Base-by-base conservation (phyloP, 2,329 filamentous ascomycete species). In the Emericellopsis atlantica region DNA sequence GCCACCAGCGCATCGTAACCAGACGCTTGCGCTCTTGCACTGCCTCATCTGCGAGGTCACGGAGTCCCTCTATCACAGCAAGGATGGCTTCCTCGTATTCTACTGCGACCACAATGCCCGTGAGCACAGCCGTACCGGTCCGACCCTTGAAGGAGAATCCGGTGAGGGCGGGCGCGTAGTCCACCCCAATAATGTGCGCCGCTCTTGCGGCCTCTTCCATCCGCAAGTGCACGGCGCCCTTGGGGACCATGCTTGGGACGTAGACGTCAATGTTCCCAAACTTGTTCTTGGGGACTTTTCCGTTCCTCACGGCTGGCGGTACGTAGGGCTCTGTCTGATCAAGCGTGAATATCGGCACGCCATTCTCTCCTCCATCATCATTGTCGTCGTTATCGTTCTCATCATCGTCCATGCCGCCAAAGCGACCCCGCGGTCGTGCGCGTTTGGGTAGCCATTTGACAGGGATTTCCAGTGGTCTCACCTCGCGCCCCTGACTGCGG, bases 241-340 rank as follows among this genome's bases (percentile, higher is more conserved):
- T 61, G 0, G 92, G 92, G 1, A 96, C 70, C 92, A 98, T 96
- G 46, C 79, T 86, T 0, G 86, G 81, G 10, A 95, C 88, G 56
- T 90, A 96, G 32, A 94, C 74, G 53, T 96, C 92, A 44, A 96
- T 81, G 54, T 98, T 98, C 10, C 88, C 88, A 58, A 87, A 98
- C 15, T 82, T 80, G 55, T 98, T 98, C 61, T 86, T 90, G 0
- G 92, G 90, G 2, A 96, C 73, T 11, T 70, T 67, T 1, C 88
- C 89, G 40, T 79, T 64, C 4, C 84, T 67, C 2, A 96, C 80
- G 0, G 87, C 81, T 1, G 86, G 83, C 1, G 90, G 76, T 11
- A 74, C 61, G 58, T 94, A 96, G 0, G 80, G 45, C 12, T 82
- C 74, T 0, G 90, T 86, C 53, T 87, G 79, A 8, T 76, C 70